phyloP scores from a whole-genome alignment of 2,329 filamentous ascomycete species.

The Aspergillus ibericus region DNA sequence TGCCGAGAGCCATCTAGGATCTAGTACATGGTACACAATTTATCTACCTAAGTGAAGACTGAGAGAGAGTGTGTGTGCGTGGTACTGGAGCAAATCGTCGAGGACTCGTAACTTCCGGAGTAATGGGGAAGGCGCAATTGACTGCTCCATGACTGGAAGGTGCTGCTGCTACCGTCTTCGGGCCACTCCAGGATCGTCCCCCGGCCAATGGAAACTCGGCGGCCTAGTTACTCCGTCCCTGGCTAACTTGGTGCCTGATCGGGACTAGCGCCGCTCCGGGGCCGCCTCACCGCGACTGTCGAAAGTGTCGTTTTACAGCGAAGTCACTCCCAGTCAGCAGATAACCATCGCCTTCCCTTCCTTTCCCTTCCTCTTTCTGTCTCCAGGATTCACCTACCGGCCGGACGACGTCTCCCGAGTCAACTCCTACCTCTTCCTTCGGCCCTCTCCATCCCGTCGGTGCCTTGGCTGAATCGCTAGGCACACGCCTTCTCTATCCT shows the following conservation, averaged over 20 bases:
- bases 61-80: too few relatives aligned
- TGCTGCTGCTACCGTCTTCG: background rate
- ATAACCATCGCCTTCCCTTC: conserved; percentile 1
- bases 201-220: conserved; percentile 14
- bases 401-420: background rate
- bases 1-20: too few relatives aligned
- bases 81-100: too few relatives aligned
- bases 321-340: background rate
- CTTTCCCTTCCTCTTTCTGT: background rate
- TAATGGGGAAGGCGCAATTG: background rate
- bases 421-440: background rate
- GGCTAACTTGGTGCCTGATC: conserved; percentile 1
- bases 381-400: background rate
- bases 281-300: conserved; percentile 9
- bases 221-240: conserved; percentile 10
- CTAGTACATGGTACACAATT: too few relatives aligned
- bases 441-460: background rate
- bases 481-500: background rate
- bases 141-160: background rate
- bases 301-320: background rate
- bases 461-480: background rate
- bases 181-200: background rate
- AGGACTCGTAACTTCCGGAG: background rate
- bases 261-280: conserved; percentile 4
- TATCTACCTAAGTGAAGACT: too few relatives aligned